Base-by-base conservation (phyloP, 768 basidiomycete species). In the Serpula lacrymans region DNA sequence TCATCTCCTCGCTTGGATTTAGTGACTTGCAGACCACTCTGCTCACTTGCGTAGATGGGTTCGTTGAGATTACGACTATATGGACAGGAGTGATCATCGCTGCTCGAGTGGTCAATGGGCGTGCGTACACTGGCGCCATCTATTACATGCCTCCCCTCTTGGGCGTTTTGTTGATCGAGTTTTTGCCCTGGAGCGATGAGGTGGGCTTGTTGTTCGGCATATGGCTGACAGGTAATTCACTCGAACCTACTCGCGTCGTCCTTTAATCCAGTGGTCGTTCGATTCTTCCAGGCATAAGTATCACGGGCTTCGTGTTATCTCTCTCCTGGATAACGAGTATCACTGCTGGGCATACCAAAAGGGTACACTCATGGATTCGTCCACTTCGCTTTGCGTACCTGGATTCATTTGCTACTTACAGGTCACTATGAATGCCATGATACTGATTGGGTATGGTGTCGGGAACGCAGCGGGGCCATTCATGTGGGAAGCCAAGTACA, bases 321-420 rank as follows among this genome's bases (percentile, higher is more conserved):
- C 53, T 84, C n/a, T 67, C 75, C 4, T 84, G 82, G 82, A 52
- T 82, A 3, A 73, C 74, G 2, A 69, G 58, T 30, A 74, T 80
- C n/a, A 82, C 78, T 0, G 71, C 79, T 0, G 80, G 79, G 1
- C 80, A 82, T 54, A 83, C 82, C n/a, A 83, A 82, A 60, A 71
- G 71, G 38, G 67, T 84, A 1, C n/a, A n/a, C n/a, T n/a, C 12
- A 27, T 22, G 8, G 31, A 6, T 14, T 7, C n/a, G n/a, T 6
- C n/a, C 31, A 14, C 18, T 22, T 9, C 5, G n/a, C 21, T 12
- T 16, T 6, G 20, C 14, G 20, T 26, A 11, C 2, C 22, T 39
- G 10, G 20, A 23, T 21, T 40, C 1, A 9, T 39, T 21, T 7
- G 5, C 10, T 21, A 41, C 11, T 27, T 13, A 7, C 22, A 42